A percentile compares a stretch with the other conserved stretches of the same genome.
These are phyloP conservation scores for Blastobotrys robertii DNA, from an alignment of 805 yeast genomes.

Conservation along the genomic window DNA sequence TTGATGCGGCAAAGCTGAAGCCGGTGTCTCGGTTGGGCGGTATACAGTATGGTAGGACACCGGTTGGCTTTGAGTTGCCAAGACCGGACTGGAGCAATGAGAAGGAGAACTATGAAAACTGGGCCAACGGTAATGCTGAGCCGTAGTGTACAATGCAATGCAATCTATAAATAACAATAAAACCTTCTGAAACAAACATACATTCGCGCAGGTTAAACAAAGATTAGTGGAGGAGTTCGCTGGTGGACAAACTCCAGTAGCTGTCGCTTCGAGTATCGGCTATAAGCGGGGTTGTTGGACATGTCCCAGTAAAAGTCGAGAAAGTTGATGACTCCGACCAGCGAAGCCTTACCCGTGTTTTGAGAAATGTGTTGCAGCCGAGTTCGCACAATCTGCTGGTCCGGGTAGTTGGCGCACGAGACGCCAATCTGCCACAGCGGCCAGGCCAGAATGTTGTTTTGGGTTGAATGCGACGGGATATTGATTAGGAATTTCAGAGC, in stretches of 20 bases:
- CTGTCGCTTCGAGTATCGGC: conserved; percentile 1
- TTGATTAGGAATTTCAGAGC: conserved; percentile 4
- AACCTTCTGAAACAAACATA: no score
- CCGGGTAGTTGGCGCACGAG: conserved; percentile 1
- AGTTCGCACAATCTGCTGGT: conserved; percentile 2
- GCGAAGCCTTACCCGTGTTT: conserved; percentile 1
- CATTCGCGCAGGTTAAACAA: conserved; percentile 6
- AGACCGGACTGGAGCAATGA: conserved; percentile 32
- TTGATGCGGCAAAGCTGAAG: conserved; percentile 40
- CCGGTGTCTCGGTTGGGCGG: conserved; percentile 52
- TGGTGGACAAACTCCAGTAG: conserved; percentile 1
- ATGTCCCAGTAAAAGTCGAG: conserved; percentile 2
- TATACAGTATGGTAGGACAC: conserved; percentile 35
- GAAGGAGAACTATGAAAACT: conserved; percentile 10
- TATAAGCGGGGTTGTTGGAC: background rate
- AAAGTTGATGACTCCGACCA: conserved; percentile 2
- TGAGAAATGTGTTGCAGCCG: conserved; percentile 3
- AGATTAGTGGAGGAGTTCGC: conserved; percentile 2
- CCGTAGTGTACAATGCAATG: no score
- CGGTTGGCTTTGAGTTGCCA: conserved; percentile 37
- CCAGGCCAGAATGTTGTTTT: conserved; percentile 7
- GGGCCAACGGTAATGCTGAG: background rate
- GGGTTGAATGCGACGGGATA: conserved; percentile 3
- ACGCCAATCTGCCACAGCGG: conserved; percentile 14
- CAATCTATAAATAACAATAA: no score